Base-by-base conservation (phyloP, 768 basidiomycete genomes). In the Dioszegia hungarica region DNA sequence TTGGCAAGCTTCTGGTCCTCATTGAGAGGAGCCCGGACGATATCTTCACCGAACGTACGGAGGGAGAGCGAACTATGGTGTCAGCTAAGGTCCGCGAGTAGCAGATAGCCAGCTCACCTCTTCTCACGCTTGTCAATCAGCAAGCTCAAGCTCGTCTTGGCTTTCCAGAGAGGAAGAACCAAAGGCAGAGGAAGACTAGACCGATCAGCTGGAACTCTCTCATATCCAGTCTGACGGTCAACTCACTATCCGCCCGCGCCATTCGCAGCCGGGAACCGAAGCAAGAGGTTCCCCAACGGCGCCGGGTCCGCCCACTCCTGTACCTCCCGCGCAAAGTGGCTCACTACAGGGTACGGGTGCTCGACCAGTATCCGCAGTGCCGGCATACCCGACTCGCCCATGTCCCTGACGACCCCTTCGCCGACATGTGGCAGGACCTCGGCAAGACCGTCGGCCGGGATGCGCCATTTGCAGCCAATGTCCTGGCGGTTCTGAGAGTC, bases 101-200 rank as follows among this genome's bases (percentile, higher is more conserved):
- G 31, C 29, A 22, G 27, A n/a, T 31, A 29, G 34, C 34, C 34
- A 36, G 73, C 79, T 11, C 40, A 90, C 93, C 87, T 90, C 78
- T 98, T 98, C 24, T 91, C 89, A 70, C 88, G 88, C 77, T 98
- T 99, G 77, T 98, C 92, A 52, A 95, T 85, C 90, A 98, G 91
- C 56, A 98, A 80, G 0, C 87, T 84, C 50, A 94, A 73, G 0
- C 91, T 94, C 12, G 85, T 84, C 57, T 86, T 86, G 1, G 90
- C 91, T 77, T 89, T 92, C 95, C 94, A 98, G 49, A 98, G 82
- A 0, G 95, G 94, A n/a, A 97, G 78, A n/a, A 87, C 75, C 24
- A 98, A 80, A 49, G 90, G 86, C 63, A 89, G 84, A n/a, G 82
- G 79, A 33, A 90, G 79, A 5, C 87, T 91, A 54, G 19, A 27